Evolutionary conservation across 2,329 filamentous ascomycete genomes (phyloP).

Genomic region (Rosellinia necatrix): DNA sequence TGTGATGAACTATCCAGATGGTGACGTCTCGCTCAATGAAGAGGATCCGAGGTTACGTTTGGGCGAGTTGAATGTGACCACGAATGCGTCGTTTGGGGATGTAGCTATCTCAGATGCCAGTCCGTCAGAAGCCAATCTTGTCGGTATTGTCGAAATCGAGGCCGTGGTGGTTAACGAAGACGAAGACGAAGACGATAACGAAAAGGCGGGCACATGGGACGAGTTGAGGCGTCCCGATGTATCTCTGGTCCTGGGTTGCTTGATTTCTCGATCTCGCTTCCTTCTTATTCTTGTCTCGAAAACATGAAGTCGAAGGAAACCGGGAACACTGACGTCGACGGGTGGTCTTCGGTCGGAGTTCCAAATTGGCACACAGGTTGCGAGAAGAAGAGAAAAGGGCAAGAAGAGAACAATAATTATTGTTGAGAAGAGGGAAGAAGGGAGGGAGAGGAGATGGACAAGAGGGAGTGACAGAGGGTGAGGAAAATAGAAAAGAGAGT

Average conservation of each 20-base stretch:
- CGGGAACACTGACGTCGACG: constrained; percentile 2
- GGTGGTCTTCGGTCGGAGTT: background rate
- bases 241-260: background rate
- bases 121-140: background rate
- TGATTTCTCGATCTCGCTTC: constrained; percentile 5
- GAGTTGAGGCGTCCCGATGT: background rate
- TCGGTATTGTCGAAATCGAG: background rate
- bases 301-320: constrained; percentile 15
- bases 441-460: constrained; percentile 27
- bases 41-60: constrained; percentile 29
- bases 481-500: constrained; percentile 21
- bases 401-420: constrained; percentile 28
- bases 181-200: background rate
- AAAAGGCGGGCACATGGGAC: background rate
- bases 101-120: constrained; percentile 19
- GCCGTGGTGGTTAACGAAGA: background rate
- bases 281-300: constrained; percentile 13
- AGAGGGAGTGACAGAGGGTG: constrained; percentile 29
- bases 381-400: constrained; percentile 18
- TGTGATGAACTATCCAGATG: constrained; percentile 24
- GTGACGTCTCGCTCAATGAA: constrained; percentile 34
- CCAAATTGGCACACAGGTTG: constrained; percentile 15
- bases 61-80: constrained; percentile 16
- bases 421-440: constrained; percentile 27
- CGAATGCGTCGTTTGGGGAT: constrained; percentile 30